phyloP scores from a whole-genome alignment of 768 basidiomycete genomes.

The Porpolomopsis calyptriformis region DNA sequence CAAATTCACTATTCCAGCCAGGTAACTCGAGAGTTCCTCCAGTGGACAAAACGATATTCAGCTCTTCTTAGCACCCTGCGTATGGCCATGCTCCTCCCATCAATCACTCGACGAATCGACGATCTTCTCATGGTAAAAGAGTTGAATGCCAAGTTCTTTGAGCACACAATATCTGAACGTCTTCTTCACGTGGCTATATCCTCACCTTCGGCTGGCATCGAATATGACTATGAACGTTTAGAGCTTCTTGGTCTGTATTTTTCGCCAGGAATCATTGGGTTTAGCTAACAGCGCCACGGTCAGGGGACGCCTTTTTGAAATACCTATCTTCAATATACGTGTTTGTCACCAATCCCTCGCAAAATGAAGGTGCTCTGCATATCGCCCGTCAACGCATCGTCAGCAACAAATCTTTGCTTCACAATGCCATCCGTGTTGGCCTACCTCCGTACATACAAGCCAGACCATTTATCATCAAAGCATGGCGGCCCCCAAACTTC shows the following conservation, averaged over 20 bases:
- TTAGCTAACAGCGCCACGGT: constrained; percentile 6
- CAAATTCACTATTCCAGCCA: constrained; percentile 62
- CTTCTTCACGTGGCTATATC: constrained; percentile 58
- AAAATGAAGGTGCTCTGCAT: constrained; percentile 61
- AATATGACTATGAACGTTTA: constrained; percentile 73
- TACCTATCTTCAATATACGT: constrained; percentile 64
- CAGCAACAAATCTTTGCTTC: constrained; percentile 58
- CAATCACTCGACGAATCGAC: constrained; percentile 61
- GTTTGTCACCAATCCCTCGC: constrained; percentile 56
- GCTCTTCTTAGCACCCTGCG: constrained; percentile 43
- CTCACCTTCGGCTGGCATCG: constrained; percentile 57
- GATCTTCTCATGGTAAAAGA: constrained; percentile 69
- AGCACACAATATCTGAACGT: constrained; percentile 48
- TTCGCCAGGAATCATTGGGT: neutral
- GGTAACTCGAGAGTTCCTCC: constrained; percentile 27
- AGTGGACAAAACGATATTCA: neutral
- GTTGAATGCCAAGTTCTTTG: constrained; percentile 59
- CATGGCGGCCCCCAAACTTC: constrained; percentile 52
- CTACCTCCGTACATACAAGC: constrained; percentile 66
- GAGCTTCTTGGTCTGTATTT: constrained; percentile 60
- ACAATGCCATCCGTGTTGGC: constrained; percentile 44
- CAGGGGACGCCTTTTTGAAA: constrained; percentile 80
- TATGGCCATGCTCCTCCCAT: constrained; percentile 62
- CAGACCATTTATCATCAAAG: constrained; percentile 53
- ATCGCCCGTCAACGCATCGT: constrained; percentile 56